phyloP scores from a whole-genome alignment of 106 monocot genomes.

The Gastrodia elata region DNA sequence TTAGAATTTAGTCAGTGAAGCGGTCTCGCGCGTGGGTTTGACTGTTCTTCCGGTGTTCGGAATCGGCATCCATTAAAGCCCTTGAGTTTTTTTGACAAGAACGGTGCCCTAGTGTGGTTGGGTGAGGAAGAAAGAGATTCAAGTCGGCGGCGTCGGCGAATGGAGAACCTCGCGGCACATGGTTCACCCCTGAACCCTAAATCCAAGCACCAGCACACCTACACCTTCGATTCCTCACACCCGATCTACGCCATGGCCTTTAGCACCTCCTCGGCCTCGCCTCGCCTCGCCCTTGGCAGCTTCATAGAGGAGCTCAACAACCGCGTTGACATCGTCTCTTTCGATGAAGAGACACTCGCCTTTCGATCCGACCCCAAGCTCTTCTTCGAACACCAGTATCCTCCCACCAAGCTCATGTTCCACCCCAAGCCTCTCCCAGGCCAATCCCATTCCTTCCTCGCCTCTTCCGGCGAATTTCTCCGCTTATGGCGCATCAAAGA shows the following conservation, averaged over 20 bases:
- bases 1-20: too few relatives aligned
- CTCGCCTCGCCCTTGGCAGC: constrained; percentile 74
- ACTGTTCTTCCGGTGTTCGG: background rate
- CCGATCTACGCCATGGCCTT: constrained; percentile 94
- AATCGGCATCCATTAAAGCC: background rate
- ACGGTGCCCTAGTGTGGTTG: background rate
- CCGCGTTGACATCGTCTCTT: constrained; percentile 58
- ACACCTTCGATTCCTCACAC: constrained; percentile 74
- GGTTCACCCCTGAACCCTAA: constrained; percentile 3
- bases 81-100: too few relatives aligned
- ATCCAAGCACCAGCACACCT: constrained; percentile 21
- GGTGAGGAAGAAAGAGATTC: background rate
- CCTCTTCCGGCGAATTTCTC: constrained; percentile 72
- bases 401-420: constrained; percentile 90
- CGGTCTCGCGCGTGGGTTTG: background rate
- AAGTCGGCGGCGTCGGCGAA: background rate
- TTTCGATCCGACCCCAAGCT: constrained; percentile 49
- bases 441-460: constrained; percentile 44
- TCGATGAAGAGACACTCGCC: constrained; percentile 44
- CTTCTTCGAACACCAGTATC: constrained; percentile 91
- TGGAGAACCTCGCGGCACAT: background rate
- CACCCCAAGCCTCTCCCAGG: constrained; percentile 31
- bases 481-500: constrained; percentile 34
- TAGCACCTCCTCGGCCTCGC: constrained; percentile 32
- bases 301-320: constrained; percentile 75